phyloP scores from a whole-genome alignment of 768 basidiomycete species.

The Suillus lakei region DNA sequence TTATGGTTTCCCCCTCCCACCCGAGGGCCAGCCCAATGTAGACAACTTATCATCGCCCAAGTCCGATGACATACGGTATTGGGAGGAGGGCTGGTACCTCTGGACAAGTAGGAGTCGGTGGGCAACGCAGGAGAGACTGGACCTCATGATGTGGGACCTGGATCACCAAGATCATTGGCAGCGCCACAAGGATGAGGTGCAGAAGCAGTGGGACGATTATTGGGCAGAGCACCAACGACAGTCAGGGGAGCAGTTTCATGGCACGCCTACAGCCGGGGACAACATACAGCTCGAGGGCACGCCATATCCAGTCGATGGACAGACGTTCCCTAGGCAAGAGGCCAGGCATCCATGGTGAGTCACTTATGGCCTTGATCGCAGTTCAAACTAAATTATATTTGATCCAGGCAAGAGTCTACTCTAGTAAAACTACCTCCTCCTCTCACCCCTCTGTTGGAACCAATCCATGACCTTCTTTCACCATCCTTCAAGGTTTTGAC shows the following conservation, averaged over 20 bases:
- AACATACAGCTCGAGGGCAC: slow-evolving; percentile 44
- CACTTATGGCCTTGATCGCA: slow-evolving; percentile 19
- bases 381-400: slow-evolving; percentile 5
- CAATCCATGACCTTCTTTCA: slow-evolving; percentile 57
- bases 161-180: slow-evolving; percentile 52
- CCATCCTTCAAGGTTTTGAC: slow-evolving; percentile 58
- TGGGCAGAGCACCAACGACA: slow-evolving; percentile 32
- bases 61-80: slow-evolving; percentile 52
- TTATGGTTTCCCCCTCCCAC: slow-evolving; percentile 64
- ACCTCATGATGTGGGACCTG: slow-evolving; percentile 63
- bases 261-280: slow-evolving; percentile 1
- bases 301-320: slow-evolving; percentile 43
- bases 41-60: slow-evolving; percentile 20
- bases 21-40: slow-evolving; percentile 60
- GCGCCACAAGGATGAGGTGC: slow-evolving; percentile 46
- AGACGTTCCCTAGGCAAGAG: slow-evolving; percentile 14
- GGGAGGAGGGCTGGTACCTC: slow-evolving; percentile 79
- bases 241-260: slow-evolving; percentile 23
- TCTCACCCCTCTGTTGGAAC: slow-evolving; percentile 54
- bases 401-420: slow-evolving; percentile 51
- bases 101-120: slow-evolving; percentile 63
- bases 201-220: slow-evolving; percentile 58
- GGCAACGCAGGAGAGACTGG: slow-evolving; percentile 58
- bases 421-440: slow-evolving; percentile 64
- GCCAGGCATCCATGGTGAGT: slow-evolving; percentile 41